Base-by-base conservation (phyloP, 805 yeast genomes). In the Cyberlindnera suaveolens region DNA sequence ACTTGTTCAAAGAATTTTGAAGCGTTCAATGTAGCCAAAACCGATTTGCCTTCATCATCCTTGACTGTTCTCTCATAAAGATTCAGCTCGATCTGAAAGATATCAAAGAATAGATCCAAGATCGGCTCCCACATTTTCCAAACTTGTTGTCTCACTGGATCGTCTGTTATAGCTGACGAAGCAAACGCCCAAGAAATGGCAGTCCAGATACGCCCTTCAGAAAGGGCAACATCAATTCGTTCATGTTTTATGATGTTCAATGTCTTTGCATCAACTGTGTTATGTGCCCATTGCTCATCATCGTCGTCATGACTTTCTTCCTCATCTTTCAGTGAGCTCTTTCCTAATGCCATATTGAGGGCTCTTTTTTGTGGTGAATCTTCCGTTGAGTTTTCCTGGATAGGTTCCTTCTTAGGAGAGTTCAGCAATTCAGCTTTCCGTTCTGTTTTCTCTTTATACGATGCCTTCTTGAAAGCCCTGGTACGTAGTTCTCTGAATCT, bases 121-220 rank as follows among this genome's bases (percentile, higher is more conserved):
- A 56, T 30, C 9, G 50, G 50, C n/a, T 40, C 26, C 61, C 61
- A 56, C 42, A 51, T 51, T 29, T 48, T 36, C 54, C 52, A 54
- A 14, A 48, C 46, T 34, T 45, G 46, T 14, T 36, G 44, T 26
- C 42, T 43, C 0, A 41, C 36, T 3, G 40, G 32, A 5, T 48
- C 42, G 8, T 42, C 43, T 4, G 17, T 16, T 20, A 19, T 18
- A 7, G 27, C 15, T 13, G 37, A 16, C 0, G 52, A 46, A 23
- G 52, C 51, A 26, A 64, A 44, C 0, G 58, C 61, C 67, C 66
- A 64, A 30, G 49, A 37, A 13, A 61, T 51, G 1, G 57, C 62
- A 5, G 42, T 43, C 63, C 66, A 58, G 3, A 61, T 48, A 15
- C 39, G 50, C 4, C 48, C 51, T 4, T 43, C 41, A 14, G 46